Percentiles rank a stretch among this genome's conserved stretches.
Evolutionary conservation across 257 asterid genomes (phyloP).

Genomic region (Prunella vulgaris): DNA sequence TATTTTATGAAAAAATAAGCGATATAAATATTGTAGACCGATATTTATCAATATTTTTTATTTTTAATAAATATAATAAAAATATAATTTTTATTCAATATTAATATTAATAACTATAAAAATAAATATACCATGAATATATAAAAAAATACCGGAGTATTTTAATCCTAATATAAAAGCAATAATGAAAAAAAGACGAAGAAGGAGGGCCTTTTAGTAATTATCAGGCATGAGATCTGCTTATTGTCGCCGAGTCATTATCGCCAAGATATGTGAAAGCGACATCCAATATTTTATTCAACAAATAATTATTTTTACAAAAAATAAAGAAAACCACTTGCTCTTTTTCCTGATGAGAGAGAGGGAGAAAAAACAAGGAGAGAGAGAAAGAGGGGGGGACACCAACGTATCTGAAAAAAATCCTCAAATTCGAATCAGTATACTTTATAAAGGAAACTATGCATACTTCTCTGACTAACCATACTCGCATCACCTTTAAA

Average conservation of each 20-base stretch:
- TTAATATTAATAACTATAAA: no score
- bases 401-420: constrained; percentile 60
- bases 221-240: constrained; percentile 47
- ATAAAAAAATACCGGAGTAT: no score
- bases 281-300: constrained; percentile 34
- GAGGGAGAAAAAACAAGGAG: neutral
- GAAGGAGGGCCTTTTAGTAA: constrained; percentile 30
- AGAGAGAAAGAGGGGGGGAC: constrained; percentile 31
- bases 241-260: constrained; percentile 58
- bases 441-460: constrained; percentile 43
- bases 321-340: neutral
- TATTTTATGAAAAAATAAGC: no score
- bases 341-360: neutral
- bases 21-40: no score
- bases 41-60: no score
- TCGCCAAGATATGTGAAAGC: constrained; percentile 64
- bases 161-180: no score
- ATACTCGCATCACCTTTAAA: constrained; percentile 11
- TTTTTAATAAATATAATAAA: no score
- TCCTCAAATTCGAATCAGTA: constrained; percentile 67
- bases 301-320: constrained; percentile 12
- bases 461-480: constrained; percentile 19
- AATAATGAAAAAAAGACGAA: neutral
- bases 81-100: no score
- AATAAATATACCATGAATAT: no score